Percentiles rank a stretch among this genome's conserved stretches.
phyloP scores from a whole-genome alignment of 257 asterid species.

The Scutellaria galericulata region DNA sequence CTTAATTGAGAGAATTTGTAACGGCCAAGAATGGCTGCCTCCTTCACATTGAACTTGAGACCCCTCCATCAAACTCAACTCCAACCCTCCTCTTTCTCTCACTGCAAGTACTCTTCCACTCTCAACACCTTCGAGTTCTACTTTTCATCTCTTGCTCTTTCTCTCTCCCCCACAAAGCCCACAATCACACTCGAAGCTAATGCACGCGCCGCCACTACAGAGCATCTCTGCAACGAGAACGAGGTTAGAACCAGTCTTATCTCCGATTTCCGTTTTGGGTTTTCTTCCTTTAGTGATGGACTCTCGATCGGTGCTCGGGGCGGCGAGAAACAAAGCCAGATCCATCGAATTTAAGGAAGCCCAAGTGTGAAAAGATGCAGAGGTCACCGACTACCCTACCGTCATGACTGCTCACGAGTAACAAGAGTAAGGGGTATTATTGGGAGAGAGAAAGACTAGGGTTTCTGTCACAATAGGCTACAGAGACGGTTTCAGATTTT shows the following conservation, averaged over 20 bases:
- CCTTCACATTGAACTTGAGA: conserved; percentile 55
- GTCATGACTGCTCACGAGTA: too few species aligned
- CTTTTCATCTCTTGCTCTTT: conserved; percentile 13
- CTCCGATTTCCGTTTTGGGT: conserved; percentile 46
- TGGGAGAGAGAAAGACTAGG: too few species aligned
- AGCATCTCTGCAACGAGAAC: conserved; percentile 35
- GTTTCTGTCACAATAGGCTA: too few species aligned
- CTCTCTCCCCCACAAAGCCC: conserved; percentile 30
- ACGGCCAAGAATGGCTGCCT: conserved; percentile 61
- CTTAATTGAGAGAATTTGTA: neutral
- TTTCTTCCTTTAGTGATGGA: conserved; percentile 41
- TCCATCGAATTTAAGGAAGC: too few species aligned
- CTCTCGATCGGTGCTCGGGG: too few species aligned
- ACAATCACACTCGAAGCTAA: conserved; percentile 32
- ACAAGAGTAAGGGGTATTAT: too few species aligned
- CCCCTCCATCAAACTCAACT: conserved; percentile 57
- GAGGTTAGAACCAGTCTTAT: conserved; percentile 20
- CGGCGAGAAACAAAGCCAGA: too few species aligned
- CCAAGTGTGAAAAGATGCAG: too few species aligned
- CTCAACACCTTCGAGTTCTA: conserved; percentile 49
- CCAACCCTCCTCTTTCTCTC: conserved; percentile 55
- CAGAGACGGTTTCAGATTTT: too few species aligned
- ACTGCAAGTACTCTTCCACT: conserved; percentile 48
- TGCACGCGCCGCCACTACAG: conserved; percentile 39
- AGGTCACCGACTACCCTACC: too few species aligned